Percentiles rank a stretch among this genome's conserved stretches.
Conservation (phyloP, 1,284 basidiomycete species). For the Apiotrichum veenhuisii region DNA sequence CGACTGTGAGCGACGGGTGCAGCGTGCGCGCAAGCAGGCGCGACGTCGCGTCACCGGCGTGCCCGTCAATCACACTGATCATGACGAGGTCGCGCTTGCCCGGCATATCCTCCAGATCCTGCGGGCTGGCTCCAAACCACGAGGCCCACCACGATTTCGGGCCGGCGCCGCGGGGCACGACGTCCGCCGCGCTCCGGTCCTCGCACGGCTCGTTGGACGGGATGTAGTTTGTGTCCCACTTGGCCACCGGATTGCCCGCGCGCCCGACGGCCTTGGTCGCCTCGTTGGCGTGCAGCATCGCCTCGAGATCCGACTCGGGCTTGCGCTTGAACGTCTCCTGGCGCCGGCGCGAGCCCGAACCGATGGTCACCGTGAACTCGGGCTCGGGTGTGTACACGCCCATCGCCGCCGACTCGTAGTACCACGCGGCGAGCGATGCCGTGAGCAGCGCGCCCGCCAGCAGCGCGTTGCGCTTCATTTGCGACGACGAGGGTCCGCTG, state of each 20-base stretch:
- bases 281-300: slow-evolving; percentile 35
- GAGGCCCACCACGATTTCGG: slow-evolving; percentile 1
- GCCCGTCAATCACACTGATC: slow-evolving; percentile 90
- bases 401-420: slow-evolving; percentile 21
- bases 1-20: slow-evolving; percentile 78
- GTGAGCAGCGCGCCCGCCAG: slow-evolving; percentile 27
- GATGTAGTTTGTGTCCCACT: slow-evolving; percentile 69
- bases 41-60: slow-evolving; percentile 79
- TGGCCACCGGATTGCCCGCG: slow-evolving; percentile 49
- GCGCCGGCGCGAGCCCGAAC: slow-evolving; percentile 12
- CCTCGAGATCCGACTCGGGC: slow-evolving; percentile 29
- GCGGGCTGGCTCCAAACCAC: not conserved
- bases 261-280: slow-evolving; percentile 12
- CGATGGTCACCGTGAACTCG: slow-evolving; percentile 16
- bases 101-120: not conserved
- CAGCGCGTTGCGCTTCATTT: slow-evolving; percentile 18
- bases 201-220: slow-evolving; percentile 86
- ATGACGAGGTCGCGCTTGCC: slow-evolving; percentile 66
- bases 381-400: slow-evolving; percentile 3
- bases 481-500: not conserved
- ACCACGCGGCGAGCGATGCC: slow-evolving; percentile 31
- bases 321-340: slow-evolving; percentile 30
- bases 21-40: slow-evolving; percentile 77
- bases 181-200: slow-evolving; percentile 71
- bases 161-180: slow-evolving; percentile 57